Conservation (phyloP, 257 asterid species). For the Eustoma russellianum region DNA sequence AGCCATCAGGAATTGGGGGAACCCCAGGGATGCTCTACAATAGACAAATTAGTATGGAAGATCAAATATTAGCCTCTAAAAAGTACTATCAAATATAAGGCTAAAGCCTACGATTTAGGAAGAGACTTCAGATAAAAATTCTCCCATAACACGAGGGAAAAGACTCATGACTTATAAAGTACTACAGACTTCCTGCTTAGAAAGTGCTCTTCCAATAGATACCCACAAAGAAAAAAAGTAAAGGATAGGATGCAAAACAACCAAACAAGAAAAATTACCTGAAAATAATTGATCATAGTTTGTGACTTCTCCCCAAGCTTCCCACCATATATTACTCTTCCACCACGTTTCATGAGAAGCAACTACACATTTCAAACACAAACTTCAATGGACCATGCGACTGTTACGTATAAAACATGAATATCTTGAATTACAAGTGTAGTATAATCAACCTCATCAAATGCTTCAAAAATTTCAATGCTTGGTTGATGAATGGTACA, state of each 20-base stretch:
- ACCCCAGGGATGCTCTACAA: conserved; percentile 50
- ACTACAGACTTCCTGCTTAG: too few species aligned
- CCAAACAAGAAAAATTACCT: conserved; percentile 30
- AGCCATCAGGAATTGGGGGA: conserved; percentile 51
- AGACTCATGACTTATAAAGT: too few species aligned
- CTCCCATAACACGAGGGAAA: too few species aligned
- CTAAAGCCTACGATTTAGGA: too few species aligned
- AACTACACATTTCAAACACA: conserved; percentile 37
- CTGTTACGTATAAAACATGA: too few species aligned
- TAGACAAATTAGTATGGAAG: conserved; percentile 1
- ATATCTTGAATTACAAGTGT: too few species aligned
- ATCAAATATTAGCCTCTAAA: not conserved
- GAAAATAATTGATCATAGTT: conserved; percentile 65
- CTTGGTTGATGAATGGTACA: conserved; percentile 99
- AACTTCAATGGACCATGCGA: too few species aligned
- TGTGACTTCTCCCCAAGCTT: conserved; percentile 75
- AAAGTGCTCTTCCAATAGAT: too few species aligned
- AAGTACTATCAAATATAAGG: too few species aligned
- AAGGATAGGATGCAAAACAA: too few species aligned
- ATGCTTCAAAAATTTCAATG: conserved; percentile 88
- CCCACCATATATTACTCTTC: conserved; percentile 86
- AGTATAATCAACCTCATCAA: conserved; percentile 62
- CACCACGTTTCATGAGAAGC: conserved; percentile 88
- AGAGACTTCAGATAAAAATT: too few species aligned
- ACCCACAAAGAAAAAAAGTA: too few species aligned